Evolutionary conservation across 192 early-diverging fungal species (phyloP).

Genomic region (Coemansia sp.): DNA sequence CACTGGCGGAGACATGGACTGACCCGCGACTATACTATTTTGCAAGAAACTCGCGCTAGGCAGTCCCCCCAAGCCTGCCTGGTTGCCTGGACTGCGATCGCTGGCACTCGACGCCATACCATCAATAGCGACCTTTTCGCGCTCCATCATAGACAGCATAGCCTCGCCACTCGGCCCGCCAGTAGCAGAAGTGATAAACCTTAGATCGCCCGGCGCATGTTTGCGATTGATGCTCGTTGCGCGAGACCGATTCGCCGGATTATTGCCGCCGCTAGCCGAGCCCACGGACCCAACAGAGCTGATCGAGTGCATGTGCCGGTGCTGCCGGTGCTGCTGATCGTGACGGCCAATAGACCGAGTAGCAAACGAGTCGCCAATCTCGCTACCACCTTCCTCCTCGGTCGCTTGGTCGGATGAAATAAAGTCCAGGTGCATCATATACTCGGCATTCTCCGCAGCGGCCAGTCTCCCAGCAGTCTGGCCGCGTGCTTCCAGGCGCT

Average conservation of each 20-base stretch:
- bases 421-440: slow-evolving; percentile 14
- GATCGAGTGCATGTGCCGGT: slow-evolving; percentile 19
- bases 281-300: slow-evolving; percentile 31
- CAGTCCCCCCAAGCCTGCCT: not conserved
- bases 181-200: slow-evolving; percentile 27
- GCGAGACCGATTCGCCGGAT: slow-evolving; percentile 39
- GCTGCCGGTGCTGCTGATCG: slow-evolving; percentile 1
- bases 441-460: slow-evolving; percentile 19
- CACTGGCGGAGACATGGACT: slow-evolving; percentile 9
- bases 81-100: slow-evolving; percentile 18
- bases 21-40: not conserved
- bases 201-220: slow-evolving; percentile 40
- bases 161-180: slow-evolving; percentile 26
- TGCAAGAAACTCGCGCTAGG: not conserved
- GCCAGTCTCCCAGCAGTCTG: slow-evolving; percentile 22
- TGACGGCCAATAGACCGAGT: not conserved
- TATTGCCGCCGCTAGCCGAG: slow-evolving; percentile 9
- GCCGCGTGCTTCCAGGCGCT: slow-evolving; percentile 18
- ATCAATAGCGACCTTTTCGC: slow-evolving; percentile 4
- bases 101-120: slow-evolving; percentile 7
- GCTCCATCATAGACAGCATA: slow-evolving; percentile 39
- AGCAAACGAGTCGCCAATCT: not conserved
- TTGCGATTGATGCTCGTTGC: slow-evolving; percentile 39
- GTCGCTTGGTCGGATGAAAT: not conserved
- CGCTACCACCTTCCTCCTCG: not conserved